These are phyloP conservation scores for Lactarius psammicola DNA, from an alignment of 768 basidiomycete species.

Conservation along the genomic window DNA sequence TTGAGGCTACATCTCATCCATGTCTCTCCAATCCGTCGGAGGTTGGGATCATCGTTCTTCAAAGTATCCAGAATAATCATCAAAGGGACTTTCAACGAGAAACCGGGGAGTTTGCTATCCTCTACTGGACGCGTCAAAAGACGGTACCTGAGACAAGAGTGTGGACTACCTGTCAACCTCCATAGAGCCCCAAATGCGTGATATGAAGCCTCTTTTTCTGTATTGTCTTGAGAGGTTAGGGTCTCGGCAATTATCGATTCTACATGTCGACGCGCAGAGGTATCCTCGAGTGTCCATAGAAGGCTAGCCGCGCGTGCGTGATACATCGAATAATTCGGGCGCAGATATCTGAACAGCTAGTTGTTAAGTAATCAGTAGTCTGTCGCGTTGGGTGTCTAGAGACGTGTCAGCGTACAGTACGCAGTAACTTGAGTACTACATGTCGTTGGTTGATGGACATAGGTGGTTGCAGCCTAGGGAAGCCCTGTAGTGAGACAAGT, in stretches of 20 bases:
- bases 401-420: constrained; percentile 38
- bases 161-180: constrained; percentile 72
- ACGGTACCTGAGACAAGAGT: background rate
- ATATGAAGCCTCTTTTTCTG: constrained; percentile 55
- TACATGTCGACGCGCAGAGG: constrained; percentile 57
- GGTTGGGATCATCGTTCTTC: constrained; percentile 67
- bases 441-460: constrained; percentile 50
- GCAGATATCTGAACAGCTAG: constrained; percentile 73
- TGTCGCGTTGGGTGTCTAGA: background rate
- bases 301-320: constrained; percentile 80
- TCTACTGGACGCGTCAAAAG: constrained; percentile 46
- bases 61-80: constrained; percentile 84
- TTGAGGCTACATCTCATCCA: constrained; percentile 97
- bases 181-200: constrained; percentile 93
- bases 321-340: constrained; percentile 61
- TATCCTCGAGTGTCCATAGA: constrained; percentile 73
- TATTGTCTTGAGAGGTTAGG: constrained; percentile 55
- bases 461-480: constrained; percentile 22
- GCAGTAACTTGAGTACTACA: constrained; percentile 60
- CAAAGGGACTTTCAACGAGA: constrained; percentile 80
- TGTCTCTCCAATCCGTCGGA: constrained; percentile 83
- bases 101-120: constrained; percentile 78
- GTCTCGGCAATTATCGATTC: constrained; percentile 77
- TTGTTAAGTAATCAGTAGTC: constrained; percentile 10
- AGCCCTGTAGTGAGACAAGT: constrained; percentile 19